Evolutionary conservation across 495 filamentous ascomycete species (phyloP), one percentile per base, ranked within the genome.

Genomic region (Cercophora sp.): DNA sequence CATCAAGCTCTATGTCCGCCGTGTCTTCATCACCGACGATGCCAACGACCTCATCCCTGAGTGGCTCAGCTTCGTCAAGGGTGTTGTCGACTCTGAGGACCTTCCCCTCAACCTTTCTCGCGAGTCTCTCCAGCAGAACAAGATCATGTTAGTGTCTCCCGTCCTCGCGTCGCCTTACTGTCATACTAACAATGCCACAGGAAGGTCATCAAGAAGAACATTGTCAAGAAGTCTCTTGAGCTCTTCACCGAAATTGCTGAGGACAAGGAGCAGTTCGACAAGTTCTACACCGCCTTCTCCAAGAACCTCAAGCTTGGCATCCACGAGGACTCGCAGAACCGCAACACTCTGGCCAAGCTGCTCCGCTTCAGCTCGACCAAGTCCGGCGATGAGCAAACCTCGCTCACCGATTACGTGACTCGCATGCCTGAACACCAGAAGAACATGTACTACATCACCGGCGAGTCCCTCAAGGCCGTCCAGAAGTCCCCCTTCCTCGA

Each of bases 221-320:
- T 98, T 55, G 91, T 98, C 80, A 98, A 97, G 90, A 98, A 98
- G 91, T 88, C 89, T 48, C 88, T 98, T 45, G 93, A 98, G 81
- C 89, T 98, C 74, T 98, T 98, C 85, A 79, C 79, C 56, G 93
- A 98, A 82, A 97, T 98, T 62, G 82, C 94, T 48, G 93, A 98
- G 80, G 94, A 98, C 78, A 91, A 92, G 77, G 93, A 98, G 83
- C 86, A 96, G 70, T 97, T 98, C 75, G 94, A 98, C 83, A 98
- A 98, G 83, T 98, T 98, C 85, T 98, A 98, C 84, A 78, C 78
- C 64, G 94, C 93, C 62, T 98, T 98, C 86, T 86, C 83, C 88
- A 98, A 98, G 89, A 98, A 98, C 86, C 85, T 98, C 78, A 98
- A 98, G 88, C 92, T 98, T 56, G 93, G 93, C 79, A 95, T 98